Evolutionary conservation across 139 green algal species (phyloP), one percentile per base, ranked within the genome.

Genomic region (Picochlorum sp.): DNA sequence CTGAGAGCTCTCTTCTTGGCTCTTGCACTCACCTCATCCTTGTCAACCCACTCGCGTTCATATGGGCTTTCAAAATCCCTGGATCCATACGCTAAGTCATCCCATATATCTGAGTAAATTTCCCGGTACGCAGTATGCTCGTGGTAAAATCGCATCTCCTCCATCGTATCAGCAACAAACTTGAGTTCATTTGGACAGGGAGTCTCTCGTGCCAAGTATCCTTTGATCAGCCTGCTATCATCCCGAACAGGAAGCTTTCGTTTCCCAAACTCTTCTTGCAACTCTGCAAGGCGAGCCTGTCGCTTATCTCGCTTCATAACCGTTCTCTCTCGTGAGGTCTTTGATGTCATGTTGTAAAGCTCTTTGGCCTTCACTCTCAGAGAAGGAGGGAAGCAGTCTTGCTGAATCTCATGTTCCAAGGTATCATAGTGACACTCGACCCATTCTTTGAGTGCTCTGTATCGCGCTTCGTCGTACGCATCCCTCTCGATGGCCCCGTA

Each of bases 101-200:
- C 14, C 45, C 45, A 51, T 15, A 51, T 51, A 51, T 51, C 45
- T 20, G 45, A 51, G 45, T 51, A 51, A 0, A 51, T 51, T 6
- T 51, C 16, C 45, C 1, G 14, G 45, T 51, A 51, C 14, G 14
- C 6, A 51, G 45, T 51, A 18, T 51, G 45, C 45, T 51, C 45
- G 45, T 51, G 45, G 6, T 51, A 51, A 51, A 51, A 51, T 51
- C 45, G 45, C 45, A 51, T 51, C 45, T 51, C 45, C 45, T 51
- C 45, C 45, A 51, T 51, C 4, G 45, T 51, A 51, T 51, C 45
- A 18, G 45, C 45, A 51, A 51, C 16, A 51, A 8, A 51, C 3
- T 51, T 51, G 45, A 8, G 45, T 51, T 51, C 15, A 51, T 51
- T 51, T 51, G 45, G 45, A 51, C 45, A 51, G 45, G 45, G 45